Percentiles rank a stretch among this genome's conserved stretches.
Conservation (phyloP, 108 stramenopile species). For the Conticribra weissflogii region DNA sequence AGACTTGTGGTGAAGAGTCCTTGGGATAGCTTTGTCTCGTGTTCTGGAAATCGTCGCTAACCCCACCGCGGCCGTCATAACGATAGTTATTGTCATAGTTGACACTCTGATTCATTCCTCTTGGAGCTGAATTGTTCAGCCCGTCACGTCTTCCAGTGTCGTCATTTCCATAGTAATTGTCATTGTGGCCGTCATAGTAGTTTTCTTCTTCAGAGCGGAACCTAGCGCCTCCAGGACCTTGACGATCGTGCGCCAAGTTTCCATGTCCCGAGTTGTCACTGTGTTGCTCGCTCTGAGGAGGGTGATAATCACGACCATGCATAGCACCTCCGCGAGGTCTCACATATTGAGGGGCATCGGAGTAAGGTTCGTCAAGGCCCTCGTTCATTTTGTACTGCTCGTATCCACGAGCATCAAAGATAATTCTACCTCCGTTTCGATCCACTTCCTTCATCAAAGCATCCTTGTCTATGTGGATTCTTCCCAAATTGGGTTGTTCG, state of each 20-base stretch:
- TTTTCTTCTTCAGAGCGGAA: slow-evolving; percentile 10
- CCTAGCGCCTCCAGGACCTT: slow-evolving; percentile 14
- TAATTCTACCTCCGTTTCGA: slow-evolving; percentile 72
- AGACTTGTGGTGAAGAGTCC: neutral
- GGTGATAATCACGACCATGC: slow-evolving; percentile 34
- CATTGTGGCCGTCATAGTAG: slow-evolving; percentile 12
- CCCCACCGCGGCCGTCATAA: slow-evolving; percentile 14
- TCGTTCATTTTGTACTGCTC: slow-evolving; percentile 50
- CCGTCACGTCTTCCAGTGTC: slow-evolving; percentile 27
- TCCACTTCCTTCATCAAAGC: slow-evolving; percentile 66
- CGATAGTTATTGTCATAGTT: slow-evolving; percentile 4
- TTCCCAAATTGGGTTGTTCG: slow-evolving; percentile 80
- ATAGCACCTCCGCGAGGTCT: slow-evolving; percentile 69
- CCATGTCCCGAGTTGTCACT: slow-evolving; percentile 6
- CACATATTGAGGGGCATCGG: slow-evolving; percentile 74
- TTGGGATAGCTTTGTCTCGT: slow-evolving; percentile 23
- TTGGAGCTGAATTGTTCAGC: neutral
- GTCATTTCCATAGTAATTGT: slow-evolving; percentile 19
- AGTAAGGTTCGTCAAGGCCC: slow-evolving; percentile 51
- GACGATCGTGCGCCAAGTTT: slow-evolving; percentile 13
- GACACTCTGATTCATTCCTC: slow-evolving; percentile 1
- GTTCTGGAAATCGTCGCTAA: slow-evolving; percentile 22
- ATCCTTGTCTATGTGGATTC: slow-evolving; percentile 79
- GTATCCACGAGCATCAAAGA: slow-evolving; percentile 77
- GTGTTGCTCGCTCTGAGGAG: slow-evolving; percentile 36